Conservation (phyloP, 495 filamentous ascomycete genomes). For the Neurospora sp. region DNA sequence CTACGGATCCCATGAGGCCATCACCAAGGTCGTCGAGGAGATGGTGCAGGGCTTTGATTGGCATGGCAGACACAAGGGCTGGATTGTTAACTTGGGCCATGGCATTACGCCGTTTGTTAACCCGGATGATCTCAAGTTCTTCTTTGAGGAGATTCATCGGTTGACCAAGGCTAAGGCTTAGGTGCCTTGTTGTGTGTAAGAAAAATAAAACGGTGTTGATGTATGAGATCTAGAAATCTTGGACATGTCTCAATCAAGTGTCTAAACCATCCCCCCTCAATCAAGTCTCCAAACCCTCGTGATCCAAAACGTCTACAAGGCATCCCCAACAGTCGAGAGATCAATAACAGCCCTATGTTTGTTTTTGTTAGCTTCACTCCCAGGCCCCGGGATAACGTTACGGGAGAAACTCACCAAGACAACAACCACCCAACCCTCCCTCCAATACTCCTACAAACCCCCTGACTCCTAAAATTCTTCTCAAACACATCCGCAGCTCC, state of each 20-base stretch:
- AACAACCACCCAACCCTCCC: constrained; percentile 25
- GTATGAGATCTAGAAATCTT: neutral
- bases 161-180: constrained; percentile 29
- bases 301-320: neutral
- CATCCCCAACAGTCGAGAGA: constrained; percentile 6
- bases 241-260: neutral
- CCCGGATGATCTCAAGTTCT: constrained; percentile 85
- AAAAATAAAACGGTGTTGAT: neutral
- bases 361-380: no score
- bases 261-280: no score
- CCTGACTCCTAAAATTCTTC: constrained; percentile 30
- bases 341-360: constrained; percentile 8
- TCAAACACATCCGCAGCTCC: constrained; percentile 34
- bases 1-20: constrained; percentile 72
- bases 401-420: constrained; percentile 17
- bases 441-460: constrained; percentile 33
- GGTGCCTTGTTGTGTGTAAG: neutral
- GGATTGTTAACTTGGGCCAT: constrained; percentile 88
- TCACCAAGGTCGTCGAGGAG: constrained; percentile 65
- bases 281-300: no score
- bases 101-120: constrained; percentile 91
- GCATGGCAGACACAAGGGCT: constrained; percentile 37
- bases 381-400: no score
- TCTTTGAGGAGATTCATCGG: constrained; percentile 85
- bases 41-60: constrained; percentile 79